Conservation (phyloP, 2,329 filamentous ascomycete species). For the Aspergillus novofumigatus region DNA sequence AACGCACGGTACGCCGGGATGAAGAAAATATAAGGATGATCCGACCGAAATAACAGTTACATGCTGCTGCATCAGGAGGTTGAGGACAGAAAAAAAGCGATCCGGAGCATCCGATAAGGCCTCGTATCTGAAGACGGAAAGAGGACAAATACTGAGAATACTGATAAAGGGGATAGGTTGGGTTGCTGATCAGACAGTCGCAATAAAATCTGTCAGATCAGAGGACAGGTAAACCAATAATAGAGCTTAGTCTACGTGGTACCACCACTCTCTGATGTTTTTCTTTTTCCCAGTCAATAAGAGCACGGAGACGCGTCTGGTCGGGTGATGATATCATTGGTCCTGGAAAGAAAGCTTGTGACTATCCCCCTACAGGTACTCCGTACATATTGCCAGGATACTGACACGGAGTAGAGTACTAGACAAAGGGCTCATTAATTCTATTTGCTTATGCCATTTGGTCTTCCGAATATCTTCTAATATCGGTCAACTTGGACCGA, state of each 20-base stretch:
- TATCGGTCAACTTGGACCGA: not conserved
- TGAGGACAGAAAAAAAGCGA: slow-evolving; percentile 1
- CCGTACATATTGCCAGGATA: not conserved
- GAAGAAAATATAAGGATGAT: slow-evolving; percentile 3
- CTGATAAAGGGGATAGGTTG: slow-evolving; percentile 3
- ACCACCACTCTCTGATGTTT: not conserved
- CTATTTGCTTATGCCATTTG: too few relatives aligned
- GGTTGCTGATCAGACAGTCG: not conserved
- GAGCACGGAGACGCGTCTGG: slow-evolving; percentile 13
- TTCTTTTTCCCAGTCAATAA: not conserved
- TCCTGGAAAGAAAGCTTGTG: not conserved
- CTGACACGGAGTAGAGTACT: not conserved
- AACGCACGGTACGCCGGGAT: slow-evolving; percentile 14
- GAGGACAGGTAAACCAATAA: not conserved
- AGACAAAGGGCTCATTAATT: not conserved
- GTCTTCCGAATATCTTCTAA: not conserved
- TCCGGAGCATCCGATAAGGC: not conserved
- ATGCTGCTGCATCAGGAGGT: slow-evolving; percentile 1
- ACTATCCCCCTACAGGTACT: not conserved
- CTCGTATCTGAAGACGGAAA: not conserved
- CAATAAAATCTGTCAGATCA: not conserved
- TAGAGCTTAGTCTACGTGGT: too few relatives aligned
- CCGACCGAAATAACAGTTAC: not conserved
- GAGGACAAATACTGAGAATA: not conserved
- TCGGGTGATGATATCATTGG: slow-evolving; percentile 21